Conservation (phyloP, 2,329 filamentous ascomycete species). For the Fusarium coicis region DNA sequence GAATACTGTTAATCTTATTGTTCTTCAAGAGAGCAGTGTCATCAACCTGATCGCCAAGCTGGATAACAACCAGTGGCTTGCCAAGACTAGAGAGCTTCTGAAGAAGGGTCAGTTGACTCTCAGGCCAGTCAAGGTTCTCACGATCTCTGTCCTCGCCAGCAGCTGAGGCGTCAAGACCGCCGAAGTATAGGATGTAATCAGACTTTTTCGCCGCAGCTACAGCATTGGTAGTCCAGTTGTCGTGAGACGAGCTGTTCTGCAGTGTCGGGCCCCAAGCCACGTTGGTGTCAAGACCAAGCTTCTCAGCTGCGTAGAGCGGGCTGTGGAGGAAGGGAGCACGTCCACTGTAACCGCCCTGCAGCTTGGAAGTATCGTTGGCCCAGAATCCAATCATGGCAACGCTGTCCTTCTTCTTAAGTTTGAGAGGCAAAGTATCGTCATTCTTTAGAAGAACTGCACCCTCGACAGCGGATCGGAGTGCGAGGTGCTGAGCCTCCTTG, state of each 20-base stretch:
- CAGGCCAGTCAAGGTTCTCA: not conserved
- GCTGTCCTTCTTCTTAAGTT: not conserved
- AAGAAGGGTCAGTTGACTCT: not conserved
- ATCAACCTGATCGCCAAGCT: not conserved
- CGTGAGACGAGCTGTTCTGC: not conserved
- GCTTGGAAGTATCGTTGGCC: not conserved
- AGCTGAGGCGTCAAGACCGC: conserved; percentile 2
- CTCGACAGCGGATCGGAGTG: not conserved
- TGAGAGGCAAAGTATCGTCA: not conserved
- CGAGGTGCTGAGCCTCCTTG: not conserved
- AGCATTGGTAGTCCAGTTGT: conserved; percentile 7
- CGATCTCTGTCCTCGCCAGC: conserved; percentile 1
- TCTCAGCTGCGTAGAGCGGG: not conserved
- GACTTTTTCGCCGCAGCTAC: not conserved
- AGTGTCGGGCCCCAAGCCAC: not conserved
- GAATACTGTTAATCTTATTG: conserved; percentile 12
- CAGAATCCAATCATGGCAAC: not conserved
- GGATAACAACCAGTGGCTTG: not conserved
- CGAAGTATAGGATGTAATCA: conserved; percentile 1
- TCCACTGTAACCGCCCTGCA: not conserved
- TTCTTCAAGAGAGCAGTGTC: not conserved
- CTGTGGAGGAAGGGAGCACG: not conserved
- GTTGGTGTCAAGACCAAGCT: not conserved
- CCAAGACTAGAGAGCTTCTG: not conserved
- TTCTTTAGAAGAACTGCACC: conserved; percentile 12